phyloP scores from a whole-genome alignment of 73 alveolate species.

The Breviolum minutum region DNA sequence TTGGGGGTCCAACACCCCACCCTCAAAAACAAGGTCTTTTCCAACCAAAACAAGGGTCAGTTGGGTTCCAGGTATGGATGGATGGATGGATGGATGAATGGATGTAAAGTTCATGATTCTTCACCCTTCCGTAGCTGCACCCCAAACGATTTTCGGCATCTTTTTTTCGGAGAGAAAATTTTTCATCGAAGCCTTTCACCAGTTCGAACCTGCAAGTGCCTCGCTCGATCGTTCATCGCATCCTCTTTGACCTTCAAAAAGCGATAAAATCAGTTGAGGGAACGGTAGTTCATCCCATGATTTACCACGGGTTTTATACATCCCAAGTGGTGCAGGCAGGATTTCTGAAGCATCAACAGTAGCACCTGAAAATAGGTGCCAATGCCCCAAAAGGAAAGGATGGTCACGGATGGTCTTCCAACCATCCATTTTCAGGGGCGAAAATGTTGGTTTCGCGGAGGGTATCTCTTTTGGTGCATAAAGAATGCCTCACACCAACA shows the following conservation, averaged over 20 bases:
- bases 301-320: no score
- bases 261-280: no score
- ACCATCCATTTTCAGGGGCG: no score
- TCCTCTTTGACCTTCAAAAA: conserved; percentile 46
- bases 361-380: neutral
- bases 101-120: neutral
- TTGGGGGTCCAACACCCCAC: no score
- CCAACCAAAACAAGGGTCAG: no score
- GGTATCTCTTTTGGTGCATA: no score
- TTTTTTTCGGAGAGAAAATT: neutral
- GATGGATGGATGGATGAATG: neutral
- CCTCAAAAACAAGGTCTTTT: no score
- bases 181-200: neutral
- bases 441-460: no score
- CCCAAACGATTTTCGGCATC: neutral
- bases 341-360: neutral
- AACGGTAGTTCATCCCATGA: neutral
- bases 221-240: conserved; percentile 73
- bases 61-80: no score
- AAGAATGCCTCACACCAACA: no score
- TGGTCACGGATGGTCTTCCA: neutral
- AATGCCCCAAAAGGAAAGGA: neutral
- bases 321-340: no score
- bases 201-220: conserved; percentile 56
- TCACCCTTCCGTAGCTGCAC: neutral